A percentile compares a stretch with the other conserved stretches of the same genome.
Evolutionary conservation across 2,329 filamentous ascomycete genomes (phyloP).

Genomic region (Davidsoniella australis): DNA sequence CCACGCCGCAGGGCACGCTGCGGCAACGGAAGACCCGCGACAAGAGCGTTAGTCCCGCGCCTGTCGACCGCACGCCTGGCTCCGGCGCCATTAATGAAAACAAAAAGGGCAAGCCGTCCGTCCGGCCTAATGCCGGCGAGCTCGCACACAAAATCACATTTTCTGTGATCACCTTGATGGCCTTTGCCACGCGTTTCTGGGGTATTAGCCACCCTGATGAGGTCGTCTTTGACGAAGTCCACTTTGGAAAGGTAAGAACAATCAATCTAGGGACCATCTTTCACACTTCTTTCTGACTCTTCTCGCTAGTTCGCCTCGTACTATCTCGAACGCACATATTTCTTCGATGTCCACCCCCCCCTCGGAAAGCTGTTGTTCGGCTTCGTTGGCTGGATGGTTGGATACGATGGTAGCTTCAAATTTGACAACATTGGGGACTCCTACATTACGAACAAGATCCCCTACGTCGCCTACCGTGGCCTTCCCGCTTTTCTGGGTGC

Average conservation of each 20-base stretch:
- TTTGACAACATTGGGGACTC: slow-evolving; percentile 99
- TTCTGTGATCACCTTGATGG: slow-evolving; percentile 58
- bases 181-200: slow-evolving; percentile 88
- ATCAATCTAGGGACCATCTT: background rate
- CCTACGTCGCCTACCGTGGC: slow-evolving; percentile 88
- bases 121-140: slow-evolving; percentile 35
- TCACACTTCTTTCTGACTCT: background rate
- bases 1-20: slow-evolving; percentile 39
- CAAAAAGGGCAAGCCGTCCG: slow-evolving; percentile 16
- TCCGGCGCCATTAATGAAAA: slow-evolving; percentile 28
- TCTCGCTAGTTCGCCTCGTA: slow-evolving; percentile 48
- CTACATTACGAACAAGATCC: slow-evolving; percentile 91
- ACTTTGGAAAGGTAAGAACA: slow-evolving; percentile 82
- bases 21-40: slow-evolving; percentile 39
- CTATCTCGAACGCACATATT: slow-evolving; percentile 93
- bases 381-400: slow-evolving; percentile 91
- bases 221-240: slow-evolving; percentile 97
- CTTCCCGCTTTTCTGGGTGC: slow-evolving; percentile 84
- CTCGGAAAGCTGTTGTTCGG: slow-evolving; percentile 97
- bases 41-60: slow-evolving; percentile 26
- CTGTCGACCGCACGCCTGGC: slow-evolving; percentile 21
- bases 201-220: slow-evolving; percentile 89
- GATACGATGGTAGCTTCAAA: slow-evolving; percentile 91
- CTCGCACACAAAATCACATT: slow-evolving; percentile 74
- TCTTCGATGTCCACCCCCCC: slow-evolving; percentile 98